Base-by-base conservation (phyloP, 768 basidiomycete species). In the Dacryopinax primogenitus region DNA sequence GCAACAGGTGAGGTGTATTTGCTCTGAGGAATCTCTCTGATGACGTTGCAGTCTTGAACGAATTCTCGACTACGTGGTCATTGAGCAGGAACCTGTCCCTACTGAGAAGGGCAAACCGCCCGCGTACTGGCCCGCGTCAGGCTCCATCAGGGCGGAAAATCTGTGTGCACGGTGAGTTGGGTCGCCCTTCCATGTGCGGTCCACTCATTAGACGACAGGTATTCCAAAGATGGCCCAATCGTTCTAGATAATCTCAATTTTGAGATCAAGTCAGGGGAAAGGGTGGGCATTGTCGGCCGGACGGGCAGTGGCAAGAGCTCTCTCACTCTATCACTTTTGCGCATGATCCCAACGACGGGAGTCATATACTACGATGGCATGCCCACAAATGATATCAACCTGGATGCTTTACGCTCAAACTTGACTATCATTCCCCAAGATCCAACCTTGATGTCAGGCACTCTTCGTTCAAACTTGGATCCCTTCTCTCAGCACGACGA, bases 211-310 rank as follows among this genome's bases (percentile, higher is more conserved):
- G 9, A 26, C 26, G 12, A 28, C 30, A 67, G 69, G 44, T 86
- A 86, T 72, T 81, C 83, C 16, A 47, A 63, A 16, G 75, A 73
- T 44, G 75, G 75, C 1, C 76, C 76, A 9, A 69, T 68, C 15
- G 75, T 77, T 0, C 69, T 77, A 26, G 70, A 75, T 34, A 67
- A 75, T 30, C 64, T 77, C 35, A 69, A 69, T 23, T 69, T 77
- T 3, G 67, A 63, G 23, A 74, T 77, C 67, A 67, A 69, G 12
- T 70, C 70, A 30, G 76, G 76, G 0, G 71, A 74, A 64, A 70
- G 74, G 35, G 70, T 77, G n/a, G 76, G 75, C 13, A 73, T 76
- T 47, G 72, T 77, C 21, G 76, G 76, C 0, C 64, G 75, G 62
- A 76, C 76, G 1, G 76, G 75, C 3, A 72, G 71, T 66, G 76